These are phyloP conservation scores for Xerophyta viscosa DNA, from an alignment of 106 monocot species.

Conservation along the genomic window DNA sequence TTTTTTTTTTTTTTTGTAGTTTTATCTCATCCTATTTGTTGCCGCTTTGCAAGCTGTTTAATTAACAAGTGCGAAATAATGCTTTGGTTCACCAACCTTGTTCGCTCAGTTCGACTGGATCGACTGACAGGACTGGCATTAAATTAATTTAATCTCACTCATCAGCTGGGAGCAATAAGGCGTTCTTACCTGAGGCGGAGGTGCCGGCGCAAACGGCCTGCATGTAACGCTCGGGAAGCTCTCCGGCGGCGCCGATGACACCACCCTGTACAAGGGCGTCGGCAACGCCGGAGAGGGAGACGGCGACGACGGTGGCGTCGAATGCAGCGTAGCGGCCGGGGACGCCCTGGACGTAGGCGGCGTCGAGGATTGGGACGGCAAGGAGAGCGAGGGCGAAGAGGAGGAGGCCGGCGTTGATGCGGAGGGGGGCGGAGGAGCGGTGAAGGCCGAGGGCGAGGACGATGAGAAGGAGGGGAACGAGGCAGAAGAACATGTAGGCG, in stretches of 20 bases:
- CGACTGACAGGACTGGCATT: no score
- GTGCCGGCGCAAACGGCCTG: slow-evolving; percentile 81
- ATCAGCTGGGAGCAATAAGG: background rate
- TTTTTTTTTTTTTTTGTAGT: no score
- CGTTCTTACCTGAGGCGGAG: slow-evolving; percentile 73
- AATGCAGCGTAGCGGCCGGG: slow-evolving; percentile 41
- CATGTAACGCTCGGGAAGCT: slow-evolving; percentile 82
- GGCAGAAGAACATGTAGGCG: slow-evolving; percentile 62
- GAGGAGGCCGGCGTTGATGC: slow-evolving; percentile 73
- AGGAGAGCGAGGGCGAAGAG: slow-evolving; percentile 53
- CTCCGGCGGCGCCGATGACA: slow-evolving; percentile 70
- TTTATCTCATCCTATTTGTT: no score
- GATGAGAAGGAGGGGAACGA: slow-evolving; percentile 57
- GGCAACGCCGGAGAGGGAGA: slow-evolving; percentile 43
- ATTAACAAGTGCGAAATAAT: no score
- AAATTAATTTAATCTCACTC: background rate
- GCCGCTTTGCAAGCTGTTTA: no score
- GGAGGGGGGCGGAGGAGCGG: slow-evolving; percentile 22
- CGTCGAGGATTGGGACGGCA: slow-evolving; percentile 57
- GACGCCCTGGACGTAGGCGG: slow-evolving; percentile 36
- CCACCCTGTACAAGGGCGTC: slow-evolving; percentile 77
- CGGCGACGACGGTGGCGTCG: slow-evolving; percentile 52
- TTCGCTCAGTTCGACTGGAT: no score
- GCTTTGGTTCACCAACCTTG: no score
- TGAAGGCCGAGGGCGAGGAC: slow-evolving; percentile 42